Evolutionary conservation across 2,329 filamentous ascomycete species (phyloP), one percentile per base, ranked within the genome.

Genomic region (Penicillium digitatum): DNA sequence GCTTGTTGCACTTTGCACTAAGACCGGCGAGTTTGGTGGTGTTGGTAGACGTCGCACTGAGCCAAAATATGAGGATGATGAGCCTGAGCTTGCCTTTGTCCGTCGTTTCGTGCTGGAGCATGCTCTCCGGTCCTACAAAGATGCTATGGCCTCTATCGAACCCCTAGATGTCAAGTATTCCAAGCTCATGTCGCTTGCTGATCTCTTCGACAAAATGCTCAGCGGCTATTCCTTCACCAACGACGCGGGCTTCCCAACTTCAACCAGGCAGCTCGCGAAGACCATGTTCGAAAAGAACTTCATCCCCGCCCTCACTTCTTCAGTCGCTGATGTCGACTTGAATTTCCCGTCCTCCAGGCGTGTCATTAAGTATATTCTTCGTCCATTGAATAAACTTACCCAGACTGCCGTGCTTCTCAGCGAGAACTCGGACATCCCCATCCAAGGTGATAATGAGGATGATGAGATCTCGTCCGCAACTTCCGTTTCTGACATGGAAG

Each of bases 271-370:
- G 68, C 82, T 99, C 63, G 87, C 90, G 32, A 90, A 91, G 62
- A 85, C 96, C 57, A 99, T 99, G 94, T 97, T 95, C 66, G 94
- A 99, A 75, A 99, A 97, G 77, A 91, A 95, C 53, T 96, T 94
- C 70, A 87, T 97, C 58, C 84, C 89, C 24, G 88, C 93, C 45
- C 77, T 99, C 56, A 97, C 94, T 2, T 84, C 87, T 12, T 95
- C 95, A 1, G 92, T 99, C 64, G 90, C 94, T 18, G 95, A 99
- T 66, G 88, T 99, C 56, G 94, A 96, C 70, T 83, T 99, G 58
- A 95, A 95, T 63, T 96, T 95, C 73, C 92, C 93, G 0, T 88
- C 89, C 26, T 89, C 95, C 16, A 96, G 95, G 77, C 86, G 92
- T 44, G 92, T 92, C 14, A 90, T 99, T 67, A 99, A 97, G 76